phyloP scores from a whole-genome alignment of 2,329 filamentous ascomycete genomes.

The Paecilomyces sp. region DNA sequence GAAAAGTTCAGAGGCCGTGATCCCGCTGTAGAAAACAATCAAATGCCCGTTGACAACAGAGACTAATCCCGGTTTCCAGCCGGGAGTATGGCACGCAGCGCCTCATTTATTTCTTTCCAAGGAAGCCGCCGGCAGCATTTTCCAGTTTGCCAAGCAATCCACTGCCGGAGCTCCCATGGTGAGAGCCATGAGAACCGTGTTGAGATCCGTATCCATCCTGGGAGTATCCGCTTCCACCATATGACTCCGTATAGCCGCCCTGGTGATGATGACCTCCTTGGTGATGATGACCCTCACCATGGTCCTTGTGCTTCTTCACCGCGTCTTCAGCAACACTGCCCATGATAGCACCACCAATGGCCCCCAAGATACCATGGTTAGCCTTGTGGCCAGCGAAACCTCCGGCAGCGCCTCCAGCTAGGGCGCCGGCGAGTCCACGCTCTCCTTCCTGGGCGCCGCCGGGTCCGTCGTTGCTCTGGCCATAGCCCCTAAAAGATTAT shows the following conservation, averaged over 20 bases:
- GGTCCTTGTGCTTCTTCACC: constrained; percentile 35
- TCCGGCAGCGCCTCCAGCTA: constrained; percentile 40
- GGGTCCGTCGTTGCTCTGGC: constrained; percentile 22
- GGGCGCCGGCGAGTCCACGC: constrained; percentile 39
- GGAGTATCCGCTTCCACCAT: background rate
- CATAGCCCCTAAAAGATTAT: constrained; percentile 13
- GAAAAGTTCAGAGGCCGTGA: background rate
- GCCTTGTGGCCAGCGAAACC: constrained; percentile 41
- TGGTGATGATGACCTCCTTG: constrained; percentile 15
- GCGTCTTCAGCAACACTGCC: constrained; percentile 40
- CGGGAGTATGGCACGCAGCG: background rate
- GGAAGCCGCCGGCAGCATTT: constrained; percentile 19
- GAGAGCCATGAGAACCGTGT: background rate
- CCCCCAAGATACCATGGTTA: constrained; percentile 41
- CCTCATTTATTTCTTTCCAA: constrained; percentile 25
- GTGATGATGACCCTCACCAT: constrained; percentile 19
- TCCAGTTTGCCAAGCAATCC: background rate
- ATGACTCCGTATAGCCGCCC: constrained; percentile 24
- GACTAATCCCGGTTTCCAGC: background rate
- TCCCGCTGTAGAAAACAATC: background rate
- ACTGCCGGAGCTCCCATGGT: background rate
- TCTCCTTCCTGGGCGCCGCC: constrained; percentile 37
- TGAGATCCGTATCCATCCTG: background rate
- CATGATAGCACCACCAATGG: constrained; percentile 41
- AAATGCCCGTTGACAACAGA: background rate